Conservation (phyloP, 1,139 yeast genomes). For the Nadsonia starkeyi-henricii region DNA sequence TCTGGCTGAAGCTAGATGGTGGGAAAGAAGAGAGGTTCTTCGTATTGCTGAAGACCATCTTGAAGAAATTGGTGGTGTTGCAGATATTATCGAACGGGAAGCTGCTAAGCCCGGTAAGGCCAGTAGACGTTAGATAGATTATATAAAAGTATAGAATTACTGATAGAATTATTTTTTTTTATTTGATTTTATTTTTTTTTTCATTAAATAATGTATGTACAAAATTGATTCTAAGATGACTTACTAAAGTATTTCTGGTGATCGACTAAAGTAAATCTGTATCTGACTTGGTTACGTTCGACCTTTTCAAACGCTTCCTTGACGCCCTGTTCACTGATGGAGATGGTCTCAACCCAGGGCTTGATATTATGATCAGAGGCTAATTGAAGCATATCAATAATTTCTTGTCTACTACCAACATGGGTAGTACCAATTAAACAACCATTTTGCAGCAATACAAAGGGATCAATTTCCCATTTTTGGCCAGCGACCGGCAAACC, state of each 20-base stretch:
- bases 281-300: conserved; percentile 43
- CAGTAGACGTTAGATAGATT: conserved; percentile 11
- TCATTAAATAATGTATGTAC: neutral
- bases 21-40: conserved; percentile 95
- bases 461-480: conserved; percentile 34
- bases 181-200: too few species aligned
- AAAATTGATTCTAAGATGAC: neutral
- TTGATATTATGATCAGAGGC: conserved; percentile 37
- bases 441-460: conserved; percentile 11
- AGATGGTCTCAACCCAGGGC: conserved; percentile 47
- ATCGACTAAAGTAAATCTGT: conserved; percentile 48
- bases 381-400: conserved; percentile 37
- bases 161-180: too few species aligned
- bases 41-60: conserved; percentile 76
- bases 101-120: conserved; percentile 21
- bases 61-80: conserved; percentile 87
- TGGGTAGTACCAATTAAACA: neutral
- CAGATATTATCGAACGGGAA: conserved; percentile 76
- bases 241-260: conserved; percentile 28
- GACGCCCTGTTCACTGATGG: conserved; percentile 31
- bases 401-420: conserved; percentile 38
- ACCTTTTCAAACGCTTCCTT: conserved; percentile 37
- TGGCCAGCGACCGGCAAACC: conserved; percentile 60
- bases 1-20: conserved; percentile 87
- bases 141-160: neutral